These are phyloP conservation scores for Apocynum venetum DNA, from an alignment of 257 asterid genomes.

Conservation along the genomic window DNA sequence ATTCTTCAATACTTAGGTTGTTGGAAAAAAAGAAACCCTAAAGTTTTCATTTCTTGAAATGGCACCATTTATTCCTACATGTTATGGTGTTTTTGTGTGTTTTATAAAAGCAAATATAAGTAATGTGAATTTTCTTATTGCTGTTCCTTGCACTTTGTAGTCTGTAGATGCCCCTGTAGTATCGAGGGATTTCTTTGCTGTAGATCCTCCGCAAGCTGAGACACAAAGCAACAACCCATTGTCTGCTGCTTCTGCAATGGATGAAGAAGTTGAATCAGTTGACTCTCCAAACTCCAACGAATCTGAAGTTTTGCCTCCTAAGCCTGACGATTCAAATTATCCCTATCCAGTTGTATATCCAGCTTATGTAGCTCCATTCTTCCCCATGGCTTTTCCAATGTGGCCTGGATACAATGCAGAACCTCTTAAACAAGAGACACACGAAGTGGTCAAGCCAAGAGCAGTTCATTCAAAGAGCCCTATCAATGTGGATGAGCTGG, in stretches of 20 bases:
- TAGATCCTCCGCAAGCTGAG: constrained; percentile 51
- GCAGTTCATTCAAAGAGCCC: constrained; percentile 88
- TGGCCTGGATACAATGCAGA: constrained; percentile 66
- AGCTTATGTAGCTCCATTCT: constrained; percentile 70
- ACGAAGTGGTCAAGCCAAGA: constrained; percentile 88
- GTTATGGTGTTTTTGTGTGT: not conserved
- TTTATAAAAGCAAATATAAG: not conserved
- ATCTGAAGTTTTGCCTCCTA: constrained; percentile 37
- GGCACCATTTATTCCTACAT: not conserved
- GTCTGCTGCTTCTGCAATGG: constrained; percentile 45
- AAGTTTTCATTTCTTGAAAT: not conserved
- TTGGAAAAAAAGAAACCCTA: not conserved
- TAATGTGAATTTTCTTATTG: not conserved
- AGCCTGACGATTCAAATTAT: constrained; percentile 49
- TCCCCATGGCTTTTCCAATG: constrained; percentile 59
- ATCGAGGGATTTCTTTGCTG: constrained; percentile 56
- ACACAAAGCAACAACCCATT: constrained; percentile 40
- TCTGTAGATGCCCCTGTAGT: constrained; percentile 49
- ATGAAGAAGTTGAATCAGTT: constrained; percentile 81
- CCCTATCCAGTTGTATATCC: constrained; percentile 74
- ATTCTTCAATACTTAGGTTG: not conserved
- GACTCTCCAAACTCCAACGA: constrained; percentile 78
- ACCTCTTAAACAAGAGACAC: constrained; percentile 57
- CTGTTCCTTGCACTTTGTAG: constrained; percentile 34
- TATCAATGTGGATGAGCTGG: constrained; percentile 81